Conservation (phyloP, 2,329 filamentous ascomycete genomes). For the Calonectria ilicicola region DNA sequence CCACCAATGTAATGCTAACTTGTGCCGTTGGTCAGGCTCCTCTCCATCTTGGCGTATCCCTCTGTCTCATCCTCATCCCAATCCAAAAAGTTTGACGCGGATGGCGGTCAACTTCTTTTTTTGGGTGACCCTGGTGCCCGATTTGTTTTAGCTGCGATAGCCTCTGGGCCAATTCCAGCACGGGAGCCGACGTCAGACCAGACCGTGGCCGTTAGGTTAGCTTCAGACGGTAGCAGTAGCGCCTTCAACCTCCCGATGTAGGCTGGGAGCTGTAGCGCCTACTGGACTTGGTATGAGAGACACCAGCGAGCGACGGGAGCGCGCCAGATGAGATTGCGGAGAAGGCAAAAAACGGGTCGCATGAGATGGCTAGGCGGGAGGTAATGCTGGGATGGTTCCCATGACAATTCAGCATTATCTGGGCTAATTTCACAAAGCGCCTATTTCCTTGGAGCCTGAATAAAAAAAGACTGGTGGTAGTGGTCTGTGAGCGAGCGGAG, state of each 20-base stretch:
- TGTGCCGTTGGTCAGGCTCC: neutral
- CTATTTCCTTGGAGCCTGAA: neutral
- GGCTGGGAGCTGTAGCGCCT: neutral
- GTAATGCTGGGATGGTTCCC: neutral
- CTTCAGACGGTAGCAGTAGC: constrained; percentile 15
- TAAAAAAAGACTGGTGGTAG: neutral
- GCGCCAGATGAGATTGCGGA: constrained; percentile 18
- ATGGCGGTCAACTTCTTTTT: constrained; percentile 14
- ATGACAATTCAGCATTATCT: constrained; percentile 19
- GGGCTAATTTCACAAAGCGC: constrained; percentile 21
- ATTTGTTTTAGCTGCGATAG: constrained; percentile 16
- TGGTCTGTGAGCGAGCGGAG: neutral
- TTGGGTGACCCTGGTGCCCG: constrained; percentile 9
- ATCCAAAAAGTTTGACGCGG: constrained; percentile 1
- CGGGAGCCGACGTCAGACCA: constrained; percentile 17
- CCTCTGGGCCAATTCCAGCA: constrained; percentile 12
- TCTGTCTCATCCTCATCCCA: constrained; percentile 10
- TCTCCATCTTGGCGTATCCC: neutral
- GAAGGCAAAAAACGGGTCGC: constrained; percentile 15
- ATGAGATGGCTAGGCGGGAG: constrained; percentile 2
- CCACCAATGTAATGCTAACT: neutral
- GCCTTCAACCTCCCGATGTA: neutral
- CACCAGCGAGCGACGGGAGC: neutral
- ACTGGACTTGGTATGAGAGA: neutral
- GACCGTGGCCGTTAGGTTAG: constrained; percentile 19